These are phyloP conservation scores for Populus trichocarpa DNA, from an alignment of 441 rosid genomes.

Conservation along the genomic window DNA sequence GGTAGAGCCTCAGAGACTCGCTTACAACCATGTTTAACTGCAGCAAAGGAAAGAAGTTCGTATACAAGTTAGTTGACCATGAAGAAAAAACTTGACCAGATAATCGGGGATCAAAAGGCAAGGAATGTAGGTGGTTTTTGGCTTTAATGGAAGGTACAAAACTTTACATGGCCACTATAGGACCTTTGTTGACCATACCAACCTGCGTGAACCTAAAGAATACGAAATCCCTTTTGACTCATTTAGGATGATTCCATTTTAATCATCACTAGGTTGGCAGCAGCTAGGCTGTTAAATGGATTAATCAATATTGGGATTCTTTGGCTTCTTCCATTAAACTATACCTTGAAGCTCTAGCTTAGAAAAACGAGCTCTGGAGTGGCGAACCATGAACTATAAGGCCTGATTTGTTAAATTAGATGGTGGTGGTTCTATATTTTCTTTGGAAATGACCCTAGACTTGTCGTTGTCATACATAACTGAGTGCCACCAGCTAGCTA, in stretches of 20 bases:
- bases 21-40: conserved; percentile 86
- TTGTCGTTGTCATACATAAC: neutral
- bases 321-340: neutral
- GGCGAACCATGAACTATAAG: conserved; percentile 7
- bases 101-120: neutral
- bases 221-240: neutral
- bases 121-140: neutral
- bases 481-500: neutral
- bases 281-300: conserved; percentile 12
- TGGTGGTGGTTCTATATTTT: neutral
- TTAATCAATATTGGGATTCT: conserved; percentile 1
- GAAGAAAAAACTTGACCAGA: neutral
- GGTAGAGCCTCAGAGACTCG: conserved; percentile 84
- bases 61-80: neutral
- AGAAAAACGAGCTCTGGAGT: neutral
- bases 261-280: conserved; percentile 4
- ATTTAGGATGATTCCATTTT: neutral
- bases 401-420: neutral
- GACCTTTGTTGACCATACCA: neutral
- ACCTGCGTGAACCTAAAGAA: neutral
- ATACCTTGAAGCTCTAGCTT: neutral
- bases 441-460: neutral
- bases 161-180: neutral
- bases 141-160: neutral
- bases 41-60: conserved; percentile 1